These are phyloP conservation scores for Hyphodiscus hymeniophilus DNA, from an alignment of 495 filamentous ascomycete species.

Conservation along the genomic window DNA sequence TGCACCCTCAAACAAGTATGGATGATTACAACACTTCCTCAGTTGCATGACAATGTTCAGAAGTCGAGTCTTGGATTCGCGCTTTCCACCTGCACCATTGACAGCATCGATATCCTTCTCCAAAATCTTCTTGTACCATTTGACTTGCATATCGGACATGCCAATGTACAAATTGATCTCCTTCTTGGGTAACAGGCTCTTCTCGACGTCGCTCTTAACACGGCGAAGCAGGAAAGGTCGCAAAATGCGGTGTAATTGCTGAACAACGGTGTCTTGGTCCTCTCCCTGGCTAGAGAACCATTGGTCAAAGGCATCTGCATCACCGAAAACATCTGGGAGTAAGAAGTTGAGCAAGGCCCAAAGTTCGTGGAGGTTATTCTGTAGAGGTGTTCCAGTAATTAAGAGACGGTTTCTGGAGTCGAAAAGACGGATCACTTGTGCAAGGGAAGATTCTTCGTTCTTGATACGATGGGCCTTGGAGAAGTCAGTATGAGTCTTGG, in stretches of 20 bases:
- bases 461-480: slow-evolving; percentile 85
- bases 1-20: slow-evolving; percentile 96
- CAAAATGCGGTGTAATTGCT: slow-evolving; percentile 90
- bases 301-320: slow-evolving; percentile 94
- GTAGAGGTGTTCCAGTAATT: slow-evolving; percentile 94
- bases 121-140: slow-evolving; percentile 98
- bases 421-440: slow-evolving; percentile 95
- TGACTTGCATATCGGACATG: slow-evolving; percentile 98
- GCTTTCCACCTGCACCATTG: slow-evolving; percentile 92
- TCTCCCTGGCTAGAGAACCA: slow-evolving; percentile 89
- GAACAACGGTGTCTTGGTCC: slow-evolving; percentile 93
- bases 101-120: slow-evolving; percentile 99
- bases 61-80: slow-evolving; percentile 97
- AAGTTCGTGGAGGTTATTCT: slow-evolving; percentile 99
- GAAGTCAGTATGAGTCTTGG: slow-evolving; percentile 8
- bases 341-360: slow-evolving; percentile 98
- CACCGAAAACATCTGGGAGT: slow-evolving; percentile 94
- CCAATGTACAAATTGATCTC: slow-evolving; percentile 96
- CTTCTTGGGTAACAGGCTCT: slow-evolving; percentile 95
- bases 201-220: slow-evolving; percentile 98
- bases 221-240: slow-evolving; percentile 91
- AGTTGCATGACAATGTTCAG: slow-evolving; percentile 99
- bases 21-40: slow-evolving; percentile 98
- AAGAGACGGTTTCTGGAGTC: slow-evolving; percentile 91
- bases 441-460: slow-evolving; percentile 95